Base-by-base conservation (phyloP, 2,329 filamentous ascomycete species). In the Apiospora saccharicola region DNA sequence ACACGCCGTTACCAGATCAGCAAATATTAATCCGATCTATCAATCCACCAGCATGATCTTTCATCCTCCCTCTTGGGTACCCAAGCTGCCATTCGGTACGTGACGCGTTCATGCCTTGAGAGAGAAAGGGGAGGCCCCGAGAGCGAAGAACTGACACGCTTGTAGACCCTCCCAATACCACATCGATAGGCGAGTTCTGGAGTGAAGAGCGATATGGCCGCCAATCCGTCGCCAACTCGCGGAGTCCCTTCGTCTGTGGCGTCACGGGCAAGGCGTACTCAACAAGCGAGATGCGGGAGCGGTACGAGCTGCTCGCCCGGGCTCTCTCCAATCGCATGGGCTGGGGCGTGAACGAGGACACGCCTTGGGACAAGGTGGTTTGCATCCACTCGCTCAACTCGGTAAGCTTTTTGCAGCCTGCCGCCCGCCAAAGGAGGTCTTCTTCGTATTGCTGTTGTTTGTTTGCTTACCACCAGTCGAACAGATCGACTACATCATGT, bases 311-410 rank as follows among this genome's bases (percentile, higher is more conserved):
- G 70, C 85, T 94, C 19, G 87, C 92, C 26, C 87, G 91, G 67
- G 89, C 86, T 26, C 82, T 95, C 26, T 86, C 89, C 26, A 89
- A 91, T 76, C 90, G 93, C 75, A 84, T 95, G 72, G 91, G 89
- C 71, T 94, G 93, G 89, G 79, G 86, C n/a, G 89, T 91, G 2
- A 92, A 94, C 75, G 80, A 89, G 70, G 93, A 91, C 7, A 88
- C 89, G 0, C 92, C 94, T 78, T 95, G 91, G 90, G 92, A 95
- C 76, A 95, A 95, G 82, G 91, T 94, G 26, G 82, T 93, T 61
- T 91, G 86, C 4, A 85, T 94, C 49, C 95, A 93, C 82, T 91
- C 90, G 30, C 80, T 94, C 73, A 96, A 96, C 78, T 92, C 92
- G 47, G 81, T 85, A 75, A 49, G 46, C 46, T 7, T 49, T 22